Conservation (phyloP, 106 monocot genomes). For the Gastrodia elata region DNA sequence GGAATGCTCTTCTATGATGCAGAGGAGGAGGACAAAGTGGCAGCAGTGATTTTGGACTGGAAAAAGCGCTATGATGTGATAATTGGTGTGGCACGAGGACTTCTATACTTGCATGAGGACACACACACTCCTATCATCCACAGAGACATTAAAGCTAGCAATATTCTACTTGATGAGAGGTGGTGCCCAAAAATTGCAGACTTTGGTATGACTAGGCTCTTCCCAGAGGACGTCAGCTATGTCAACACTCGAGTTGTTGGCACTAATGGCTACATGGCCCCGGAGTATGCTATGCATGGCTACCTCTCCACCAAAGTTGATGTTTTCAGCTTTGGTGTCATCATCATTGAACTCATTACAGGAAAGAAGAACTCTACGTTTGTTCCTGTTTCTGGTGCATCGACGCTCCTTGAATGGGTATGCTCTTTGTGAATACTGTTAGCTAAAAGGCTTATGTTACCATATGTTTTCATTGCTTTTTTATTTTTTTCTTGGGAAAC, state of each 20-base stretch:
- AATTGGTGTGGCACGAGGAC: constrained; percentile 53
- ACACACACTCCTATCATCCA: constrained; percentile 71
- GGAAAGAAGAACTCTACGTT: constrained; percentile 58
- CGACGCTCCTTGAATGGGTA: constrained; percentile 67
- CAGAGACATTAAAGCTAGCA: constrained; percentile 81
- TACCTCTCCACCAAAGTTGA: constrained; percentile 58
- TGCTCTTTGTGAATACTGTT: not conserved
- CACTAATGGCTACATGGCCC: constrained; percentile 84
- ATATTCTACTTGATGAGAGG: constrained; percentile 59
- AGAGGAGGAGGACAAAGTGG: not conserved
- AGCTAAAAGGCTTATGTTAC: too few species aligned
- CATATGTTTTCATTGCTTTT: too few species aligned
- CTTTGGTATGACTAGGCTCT: constrained; percentile 72
- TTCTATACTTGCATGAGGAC: constrained; percentile 72
- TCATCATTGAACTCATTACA: constrained; percentile 54
- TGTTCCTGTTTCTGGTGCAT: constrained; percentile 22
- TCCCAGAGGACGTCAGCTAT: constrained; percentile 47
- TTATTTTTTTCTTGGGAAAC: too few species aligned
- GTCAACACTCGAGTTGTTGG: constrained; percentile 65
- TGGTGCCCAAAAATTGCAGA: constrained; percentile 73
- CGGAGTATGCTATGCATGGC: constrained; percentile 74
- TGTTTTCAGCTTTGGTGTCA: constrained; percentile 71
- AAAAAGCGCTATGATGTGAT: constrained; percentile 41
- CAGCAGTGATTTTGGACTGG: constrained; percentile 23
- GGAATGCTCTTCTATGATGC: not conserved